Percentiles rank a stretch among this genome's conserved stretches.
Evolutionary conservation across 306 rosid genomes (phyloP).

Genomic region (Cicer bijugum): DNA sequence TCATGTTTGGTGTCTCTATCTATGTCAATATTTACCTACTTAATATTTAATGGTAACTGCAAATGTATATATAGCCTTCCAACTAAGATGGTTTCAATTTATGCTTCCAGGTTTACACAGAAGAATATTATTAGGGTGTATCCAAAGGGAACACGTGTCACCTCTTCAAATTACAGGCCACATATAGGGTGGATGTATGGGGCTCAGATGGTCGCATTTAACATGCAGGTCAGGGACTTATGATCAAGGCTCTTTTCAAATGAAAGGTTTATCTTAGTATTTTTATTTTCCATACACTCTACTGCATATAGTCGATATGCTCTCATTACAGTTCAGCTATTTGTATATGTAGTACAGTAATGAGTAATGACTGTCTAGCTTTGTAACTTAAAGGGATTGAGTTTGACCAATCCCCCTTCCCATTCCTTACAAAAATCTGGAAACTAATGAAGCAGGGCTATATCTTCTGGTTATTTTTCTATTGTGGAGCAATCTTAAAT

Average conservation of each 20-base stretch:
- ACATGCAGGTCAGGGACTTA: conserved; percentile 81
- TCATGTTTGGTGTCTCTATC: not conserved
- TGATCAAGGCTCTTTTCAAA: conserved; percentile 30
- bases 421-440: not conserved
- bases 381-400: no score
- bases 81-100: conserved; percentile 38
- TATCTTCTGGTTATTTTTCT: conserved; percentile 13
- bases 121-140: conserved; percentile 76
- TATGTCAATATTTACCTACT: not conserved
- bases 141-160: conserved; percentile 86
- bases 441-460: not conserved
- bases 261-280: conserved; percentile 33
- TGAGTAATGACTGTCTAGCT: no score
- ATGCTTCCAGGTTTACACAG: conserved; percentile 73
- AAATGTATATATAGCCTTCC: conserved; percentile 31
- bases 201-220: conserved; percentile 94
- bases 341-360: not conserved
- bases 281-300: conserved; percentile 7
- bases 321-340: not conserved
- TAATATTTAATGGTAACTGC: conserved; percentile 4
- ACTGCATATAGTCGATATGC: not conserved
- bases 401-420: no score
- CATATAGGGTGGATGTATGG: conserved; percentile 91
- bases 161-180: conserved; percentile 80
- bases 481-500: conserved; percentile 13